Conservation (phyloP, 805 yeast genomes). For the Metschnikowia amazonensis region DNA sequence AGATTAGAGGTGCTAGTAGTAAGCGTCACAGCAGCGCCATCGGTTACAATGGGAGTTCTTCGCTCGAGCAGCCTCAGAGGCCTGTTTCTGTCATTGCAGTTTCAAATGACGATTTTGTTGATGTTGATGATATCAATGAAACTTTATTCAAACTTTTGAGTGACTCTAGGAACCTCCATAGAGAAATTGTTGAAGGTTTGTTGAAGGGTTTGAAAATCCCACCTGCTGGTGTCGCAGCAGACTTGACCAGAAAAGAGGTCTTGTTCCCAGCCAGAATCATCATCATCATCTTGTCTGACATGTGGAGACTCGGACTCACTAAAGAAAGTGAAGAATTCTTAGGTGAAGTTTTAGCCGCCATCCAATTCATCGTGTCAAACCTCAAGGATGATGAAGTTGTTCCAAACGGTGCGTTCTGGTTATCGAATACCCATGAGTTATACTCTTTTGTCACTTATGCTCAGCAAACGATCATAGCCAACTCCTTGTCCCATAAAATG, state of each 20-base stretch:
- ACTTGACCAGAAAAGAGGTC: constrained; percentile 82
- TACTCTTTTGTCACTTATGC: constrained; percentile 94
- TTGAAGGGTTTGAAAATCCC: constrained; percentile 84
- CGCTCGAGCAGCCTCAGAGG: constrained; percentile 43
- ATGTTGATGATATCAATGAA: constrained; percentile 66
- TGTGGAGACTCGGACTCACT: constrained; percentile 97
- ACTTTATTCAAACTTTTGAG: constrained; percentile 69
- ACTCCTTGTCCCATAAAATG: constrained; percentile 75
- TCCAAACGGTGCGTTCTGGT: constrained; percentile 95
- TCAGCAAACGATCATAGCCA: constrained; percentile 83
- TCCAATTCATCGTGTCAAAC: constrained; percentile 77
- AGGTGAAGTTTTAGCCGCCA: constrained; percentile 82
- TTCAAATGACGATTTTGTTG: constrained; percentile 49
- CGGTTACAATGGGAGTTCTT: constrained; percentile 31
- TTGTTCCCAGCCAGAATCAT: constrained; percentile 94
- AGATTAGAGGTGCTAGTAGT: constrained; percentile 31
- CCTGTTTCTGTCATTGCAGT: constrained; percentile 63
- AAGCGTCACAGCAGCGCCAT: constrained; percentile 41
- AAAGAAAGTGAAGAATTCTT: constrained; percentile 86
- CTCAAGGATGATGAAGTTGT: constrained; percentile 83
- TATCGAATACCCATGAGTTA: constrained; percentile 92
- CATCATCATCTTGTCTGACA: constrained; percentile 86
- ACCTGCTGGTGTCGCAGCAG: constrained; percentile 77
- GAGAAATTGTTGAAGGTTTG: constrained; percentile 82
- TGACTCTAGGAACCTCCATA: constrained; percentile 68